phyloP scores from a whole-genome alignment of 805 yeast species.

The Blastobotrys muscicola region DNA sequence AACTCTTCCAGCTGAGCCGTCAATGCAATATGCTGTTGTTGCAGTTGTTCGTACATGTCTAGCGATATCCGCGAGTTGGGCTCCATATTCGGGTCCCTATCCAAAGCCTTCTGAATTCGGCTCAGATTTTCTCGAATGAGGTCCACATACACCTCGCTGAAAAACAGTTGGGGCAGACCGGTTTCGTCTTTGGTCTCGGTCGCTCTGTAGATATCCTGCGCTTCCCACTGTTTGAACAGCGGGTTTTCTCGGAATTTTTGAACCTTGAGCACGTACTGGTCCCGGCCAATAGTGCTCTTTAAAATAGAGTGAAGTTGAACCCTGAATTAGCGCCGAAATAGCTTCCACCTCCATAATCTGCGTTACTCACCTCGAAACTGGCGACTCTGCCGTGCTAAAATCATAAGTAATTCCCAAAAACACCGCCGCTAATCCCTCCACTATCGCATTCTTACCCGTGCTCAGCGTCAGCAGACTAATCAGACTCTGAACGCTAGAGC shows the following conservation, averaged over 20 bases:
- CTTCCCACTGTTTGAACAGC: slow-evolving; percentile 47
- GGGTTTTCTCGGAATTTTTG: slow-evolving; percentile 59
- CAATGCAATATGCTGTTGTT: slow-evolving; percentile 19
- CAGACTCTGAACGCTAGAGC: slow-evolving; percentile 56
- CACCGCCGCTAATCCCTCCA: slow-evolving; percentile 64
- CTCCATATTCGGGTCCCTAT: slow-evolving; percentile 63
- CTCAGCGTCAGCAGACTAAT: slow-evolving; percentile 53
- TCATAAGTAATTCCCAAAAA: slow-evolving; percentile 74
- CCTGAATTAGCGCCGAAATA: slow-evolving; percentile 51
- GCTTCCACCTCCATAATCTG: slow-evolving; percentile 14
- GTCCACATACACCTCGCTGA: slow-evolving; percentile 53
- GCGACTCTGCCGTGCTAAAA: slow-evolving; percentile 52
- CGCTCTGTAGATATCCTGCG: slow-evolving; percentile 32
- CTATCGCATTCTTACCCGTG: slow-evolving; percentile 37
- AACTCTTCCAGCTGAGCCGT: slow-evolving; percentile 14
- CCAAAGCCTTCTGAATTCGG: slow-evolving; percentile 61
- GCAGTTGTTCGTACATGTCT: slow-evolving; percentile 40
- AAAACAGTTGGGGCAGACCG: slow-evolving; percentile 79
- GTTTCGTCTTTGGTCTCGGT: slow-evolving; percentile 58
- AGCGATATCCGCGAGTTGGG: slow-evolving; percentile 60
- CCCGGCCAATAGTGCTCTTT: slow-evolving; percentile 67
- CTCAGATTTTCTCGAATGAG: slow-evolving; percentile 60
- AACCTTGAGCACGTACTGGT: slow-evolving; percentile 64
- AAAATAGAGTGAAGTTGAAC: slow-evolving; percentile 51
- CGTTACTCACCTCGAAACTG: slow-evolving; percentile 27